Conservation (phyloP, 2,329 filamentous ascomycete species). For the Diatrype stigma region DNA sequence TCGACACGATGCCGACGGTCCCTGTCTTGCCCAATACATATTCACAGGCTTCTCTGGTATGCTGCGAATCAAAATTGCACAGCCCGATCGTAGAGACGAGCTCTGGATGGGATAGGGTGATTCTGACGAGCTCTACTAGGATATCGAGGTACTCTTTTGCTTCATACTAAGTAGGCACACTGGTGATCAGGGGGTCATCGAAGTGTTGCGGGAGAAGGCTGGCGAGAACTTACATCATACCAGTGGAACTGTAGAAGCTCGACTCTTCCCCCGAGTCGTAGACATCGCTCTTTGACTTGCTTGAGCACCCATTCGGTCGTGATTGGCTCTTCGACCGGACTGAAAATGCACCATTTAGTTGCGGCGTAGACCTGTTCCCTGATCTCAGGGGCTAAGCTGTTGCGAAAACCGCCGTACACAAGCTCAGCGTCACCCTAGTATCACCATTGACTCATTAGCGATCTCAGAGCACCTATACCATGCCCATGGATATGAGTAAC, state of each 20-base stretch:
- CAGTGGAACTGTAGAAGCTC: slow-evolving; percentile 34
- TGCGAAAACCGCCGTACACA: slow-evolving; percentile 28
- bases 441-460: slow-evolving; percentile 1
- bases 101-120: slow-evolving; percentile 22
- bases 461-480: too few relatives aligned
- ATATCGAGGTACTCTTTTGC: slow-evolving; percentile 31
- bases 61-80: slow-evolving; percentile 31
- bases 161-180: slow-evolving; percentile 24
- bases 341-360: slow-evolving; percentile 33
- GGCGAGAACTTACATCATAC: slow-evolving; percentile 29
- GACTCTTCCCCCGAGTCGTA: slow-evolving; percentile 27
- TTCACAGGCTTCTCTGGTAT: slow-evolving; percentile 28
- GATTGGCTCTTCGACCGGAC: slow-evolving; percentile 16
- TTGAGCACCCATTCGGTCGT: slow-evolving; percentile 23
- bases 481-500: not conserved
- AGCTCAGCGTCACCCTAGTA: slow-evolving; percentile 31
- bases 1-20: slow-evolving; percentile 26
- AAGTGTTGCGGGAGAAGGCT: too few relatives aligned
- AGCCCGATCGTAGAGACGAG: slow-evolving; percentile 28
- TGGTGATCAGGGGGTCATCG: too few relatives aligned
- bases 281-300: slow-evolving; percentile 28
- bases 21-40: slow-evolving; percentile 26
- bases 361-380: slow-evolving; percentile 24
- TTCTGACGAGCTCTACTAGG: slow-evolving; percentile 25
- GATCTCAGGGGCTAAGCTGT: slow-evolving; percentile 17